phyloP scores from a whole-genome alignment of 1,284 basidiomycete genomes.

The Apiotrichum sp. region DNA sequence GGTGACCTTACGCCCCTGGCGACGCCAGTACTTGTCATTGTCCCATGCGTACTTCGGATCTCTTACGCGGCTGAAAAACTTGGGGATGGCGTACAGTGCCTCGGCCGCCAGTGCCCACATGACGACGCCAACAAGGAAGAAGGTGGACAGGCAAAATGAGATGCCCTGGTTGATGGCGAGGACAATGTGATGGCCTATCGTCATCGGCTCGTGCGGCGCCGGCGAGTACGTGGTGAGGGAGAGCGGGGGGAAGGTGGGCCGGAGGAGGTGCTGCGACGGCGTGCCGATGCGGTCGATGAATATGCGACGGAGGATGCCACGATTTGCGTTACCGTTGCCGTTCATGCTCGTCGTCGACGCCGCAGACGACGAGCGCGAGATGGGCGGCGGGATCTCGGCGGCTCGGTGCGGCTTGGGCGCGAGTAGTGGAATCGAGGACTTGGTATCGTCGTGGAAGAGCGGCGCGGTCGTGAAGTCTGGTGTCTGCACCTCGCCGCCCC shows the following conservation, averaged over 20 bases:
- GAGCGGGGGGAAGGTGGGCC: slow-evolving; percentile 47
- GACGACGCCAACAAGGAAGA: slow-evolving; percentile 51
- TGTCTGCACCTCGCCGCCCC: not conserved
- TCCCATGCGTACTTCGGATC: slow-evolving; percentile 51
- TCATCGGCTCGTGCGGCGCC: slow-evolving; percentile 31
- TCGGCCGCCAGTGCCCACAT: slow-evolving; percentile 45
- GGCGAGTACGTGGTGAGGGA: slow-evolving; percentile 42
- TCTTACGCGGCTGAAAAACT: slow-evolving; percentile 27
- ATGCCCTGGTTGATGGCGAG: slow-evolving; percentile 50
- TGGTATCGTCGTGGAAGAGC: slow-evolving; percentile 13
- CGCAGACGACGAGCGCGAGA: slow-evolving; percentile 28
- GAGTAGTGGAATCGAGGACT: not conserved
- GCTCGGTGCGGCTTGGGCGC: slow-evolving; percentile 6
- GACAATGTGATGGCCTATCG: slow-evolving; percentile 31
- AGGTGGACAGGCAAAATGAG: slow-evolving; percentile 51
- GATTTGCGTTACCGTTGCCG: slow-evolving; percentile 15
- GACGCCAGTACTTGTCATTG: slow-evolving; percentile 50
- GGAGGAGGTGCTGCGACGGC: slow-evolving; percentile 42
- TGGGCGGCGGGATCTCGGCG: slow-evolving; percentile 13
- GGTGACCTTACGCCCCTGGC: slow-evolving; percentile 50
- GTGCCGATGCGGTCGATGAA: slow-evolving; percentile 44
- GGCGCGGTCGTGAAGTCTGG: slow-evolving; percentile 32
- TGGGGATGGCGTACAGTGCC: slow-evolving; percentile 31
- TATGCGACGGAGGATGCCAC: slow-evolving; percentile 40
- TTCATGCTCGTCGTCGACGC: slow-evolving; percentile 17